Conservation (phyloP, 768 basidiomycete genomes). For the Suillus occidentalis region DNA sequence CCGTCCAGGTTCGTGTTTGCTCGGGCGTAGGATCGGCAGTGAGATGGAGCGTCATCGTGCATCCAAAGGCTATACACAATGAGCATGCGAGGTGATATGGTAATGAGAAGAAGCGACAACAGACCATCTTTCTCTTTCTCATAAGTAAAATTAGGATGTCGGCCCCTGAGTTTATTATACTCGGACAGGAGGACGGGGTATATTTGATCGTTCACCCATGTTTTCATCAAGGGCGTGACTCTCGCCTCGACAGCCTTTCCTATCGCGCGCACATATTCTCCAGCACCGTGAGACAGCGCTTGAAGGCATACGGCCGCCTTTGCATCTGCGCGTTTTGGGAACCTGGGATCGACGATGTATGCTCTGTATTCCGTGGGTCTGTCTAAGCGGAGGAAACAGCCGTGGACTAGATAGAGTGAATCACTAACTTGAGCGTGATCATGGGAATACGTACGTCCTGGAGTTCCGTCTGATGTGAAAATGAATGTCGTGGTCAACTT, state of each 20-base stretch:
- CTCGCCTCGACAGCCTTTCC: conserved; percentile 42
- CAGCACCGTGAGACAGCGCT: conserved; percentile 64
- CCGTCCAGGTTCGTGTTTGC: conserved; percentile 45
- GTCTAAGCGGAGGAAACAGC: conserved; percentile 60
- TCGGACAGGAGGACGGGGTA: conserved; percentile 47
- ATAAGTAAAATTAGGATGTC: conserved; percentile 42
- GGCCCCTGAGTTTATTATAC: conserved; percentile 41
- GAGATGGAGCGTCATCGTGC: conserved; percentile 45
- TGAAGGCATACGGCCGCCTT: conserved; percentile 65
- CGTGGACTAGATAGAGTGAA: conserved; percentile 44
- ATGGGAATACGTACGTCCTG: conserved; percentile 41
- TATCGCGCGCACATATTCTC: conserved; percentile 52
- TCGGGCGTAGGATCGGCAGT: conserved; percentile 31
- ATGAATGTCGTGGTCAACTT: conserved; percentile 44
- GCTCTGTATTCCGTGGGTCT: conserved; percentile 51
- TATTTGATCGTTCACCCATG: conserved; percentile 44
- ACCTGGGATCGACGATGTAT: conserved; percentile 64
- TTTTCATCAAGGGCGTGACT: conserved; percentile 45
- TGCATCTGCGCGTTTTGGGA: conserved; percentile 62
- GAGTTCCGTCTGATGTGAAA: conserved; percentile 41
- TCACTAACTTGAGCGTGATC: not conserved
- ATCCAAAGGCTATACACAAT: conserved; percentile 51
- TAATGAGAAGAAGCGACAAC: conserved; percentile 3
- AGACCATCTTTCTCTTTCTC: conserved; percentile 52
- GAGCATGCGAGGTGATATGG: not conserved